Evolutionary conservation across 306 rosid species (phyloP), one percentile per base, ranked within the genome.

Genomic region (Arachis hypogaea): DNA sequence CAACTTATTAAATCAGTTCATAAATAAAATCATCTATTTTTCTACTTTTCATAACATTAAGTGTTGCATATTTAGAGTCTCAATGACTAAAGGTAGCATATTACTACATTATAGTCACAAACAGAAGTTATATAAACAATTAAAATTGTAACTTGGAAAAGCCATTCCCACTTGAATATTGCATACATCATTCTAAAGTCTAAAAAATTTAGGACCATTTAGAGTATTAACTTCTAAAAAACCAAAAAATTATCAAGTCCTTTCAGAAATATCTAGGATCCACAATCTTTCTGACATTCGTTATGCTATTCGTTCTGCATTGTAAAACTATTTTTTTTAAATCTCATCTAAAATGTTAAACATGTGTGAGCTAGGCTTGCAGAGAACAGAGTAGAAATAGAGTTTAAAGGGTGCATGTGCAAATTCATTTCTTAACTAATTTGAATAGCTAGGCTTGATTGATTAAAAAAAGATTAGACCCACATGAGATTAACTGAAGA

Each of bases 221-320:
- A 81, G 63, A 50, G 71, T 33, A 76, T 7, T 43, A 43, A 63
- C 65, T 64, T 75, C 80, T 58, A 80, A 75, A 59, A 75, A 57
- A 76, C 28, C 28, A 56, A 76, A 33, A 33, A 33, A 33, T 33
- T 33, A 33, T 33, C 72, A 57, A 56, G 63, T 84, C 85, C 67
- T 73, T 71, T 74, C 66, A 70, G 9, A 66, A 43, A 80, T 78
- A 64, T 69, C 87, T 55, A 58, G 78, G 77, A 68, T 69, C 85
- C 85, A 83, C 82, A 75, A 78, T 51, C 84, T 78, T 69, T 82
- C 78, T 68, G 80, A 44, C 83, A 82, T 86, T 73, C 85, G 79
- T 63, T 77, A 75, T 71, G 77, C 54, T 67, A 83, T 77, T 76
- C 75, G 28, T 22, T 22, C 28, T 22, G 28, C 28, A 22, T 1